phyloP scores from a whole-genome alignment of 2,329 filamentous ascomycete species.

The Xylaria sp. region DNA sequence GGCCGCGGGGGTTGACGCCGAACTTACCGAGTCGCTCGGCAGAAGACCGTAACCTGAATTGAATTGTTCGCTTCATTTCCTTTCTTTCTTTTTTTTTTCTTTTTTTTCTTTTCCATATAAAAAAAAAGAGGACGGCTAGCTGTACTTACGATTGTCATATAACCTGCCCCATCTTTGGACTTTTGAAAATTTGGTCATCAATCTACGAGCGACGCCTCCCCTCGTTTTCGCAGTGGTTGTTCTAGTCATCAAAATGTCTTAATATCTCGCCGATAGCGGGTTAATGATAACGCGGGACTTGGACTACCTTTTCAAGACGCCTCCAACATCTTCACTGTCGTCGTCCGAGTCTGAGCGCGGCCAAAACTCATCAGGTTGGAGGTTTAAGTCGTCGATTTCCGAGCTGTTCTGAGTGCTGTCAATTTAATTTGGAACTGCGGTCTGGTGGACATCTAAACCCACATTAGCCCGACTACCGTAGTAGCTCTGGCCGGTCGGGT shows the following conservation, averaged over 20 bases:
- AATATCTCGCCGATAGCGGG: background rate
- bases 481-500: conserved; percentile 25
- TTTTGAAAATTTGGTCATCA: conserved; percentile 25
- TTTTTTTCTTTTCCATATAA: too few species aligned
- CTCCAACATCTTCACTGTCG: conserved; percentile 34
- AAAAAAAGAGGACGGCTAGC: background rate
- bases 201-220: conserved; percentile 29
- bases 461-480: conserved; percentile 31
- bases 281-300: background rate
- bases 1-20: background rate
- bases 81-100: too few species aligned
- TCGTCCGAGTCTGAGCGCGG: conserved; percentile 43
- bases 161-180: conserved; percentile 42
- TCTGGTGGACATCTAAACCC: conserved; percentile 3
- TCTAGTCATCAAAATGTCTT: conserved; percentile 16
- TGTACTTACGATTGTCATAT: conserved; percentile 42
- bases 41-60: conserved; percentile 37
- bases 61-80: conserved; percentile 19
- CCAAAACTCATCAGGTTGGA: conserved; percentile 41
- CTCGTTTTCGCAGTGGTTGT: conserved; percentile 25
- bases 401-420: conserved; percentile 28
- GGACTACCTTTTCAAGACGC: conserved; percentile 34
- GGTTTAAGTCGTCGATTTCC: conserved; percentile 33
- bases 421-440: conserved; percentile 13
- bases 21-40: conserved; percentile 42